Evolutionary conservation across 176 grass and related monocot genomes (phyloP).

Genomic region (Puya raimondii): DNA sequence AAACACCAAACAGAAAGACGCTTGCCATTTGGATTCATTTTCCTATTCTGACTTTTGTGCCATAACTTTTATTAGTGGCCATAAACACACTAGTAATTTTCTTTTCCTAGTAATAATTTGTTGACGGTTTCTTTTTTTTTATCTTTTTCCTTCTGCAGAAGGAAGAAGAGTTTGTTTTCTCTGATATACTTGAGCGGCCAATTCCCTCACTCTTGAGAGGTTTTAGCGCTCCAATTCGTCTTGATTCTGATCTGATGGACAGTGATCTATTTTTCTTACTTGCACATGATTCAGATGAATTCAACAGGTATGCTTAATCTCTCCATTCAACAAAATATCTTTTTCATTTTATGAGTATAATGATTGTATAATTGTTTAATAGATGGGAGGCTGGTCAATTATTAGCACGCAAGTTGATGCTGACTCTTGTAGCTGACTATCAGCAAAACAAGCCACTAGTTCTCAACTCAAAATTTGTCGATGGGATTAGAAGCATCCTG

Average conservation of each 20-base stretch:
- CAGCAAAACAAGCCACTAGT: conserved; percentile 71
- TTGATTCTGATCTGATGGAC: conserved; percentile 85
- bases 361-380: conserved; percentile 8
- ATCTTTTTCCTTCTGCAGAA: conserved; percentile 52
- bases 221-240: conserved; percentile 89
- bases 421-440: conserved; percentile 80
- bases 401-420: conserved; percentile 89
- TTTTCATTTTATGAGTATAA: conserved; percentile 16
- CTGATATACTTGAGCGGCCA: conserved; percentile 62
- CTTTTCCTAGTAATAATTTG: not conserved
- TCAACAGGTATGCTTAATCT: conserved; percentile 56
- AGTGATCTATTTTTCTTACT: conserved; percentile 88
- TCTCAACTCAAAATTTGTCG: conserved; percentile 77
- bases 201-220: conserved; percentile 85
- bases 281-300: conserved; percentile 97
- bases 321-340: not conserved
- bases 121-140: not conserved
- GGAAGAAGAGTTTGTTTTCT: conserved; percentile 82
- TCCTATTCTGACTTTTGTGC: no score
- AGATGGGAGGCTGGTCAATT: conserved; percentile 99
- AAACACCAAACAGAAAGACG: no score
- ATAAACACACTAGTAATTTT: not conserved
- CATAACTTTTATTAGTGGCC: not conserved
- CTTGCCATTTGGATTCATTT: no score
- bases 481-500: conserved; percentile 70